A percentile compares a stretch with the other conserved stretches of the same genome.
Conservation (phyloP, 129 eudicot genomes). For the Chrysanthemum makinoi region DNA sequence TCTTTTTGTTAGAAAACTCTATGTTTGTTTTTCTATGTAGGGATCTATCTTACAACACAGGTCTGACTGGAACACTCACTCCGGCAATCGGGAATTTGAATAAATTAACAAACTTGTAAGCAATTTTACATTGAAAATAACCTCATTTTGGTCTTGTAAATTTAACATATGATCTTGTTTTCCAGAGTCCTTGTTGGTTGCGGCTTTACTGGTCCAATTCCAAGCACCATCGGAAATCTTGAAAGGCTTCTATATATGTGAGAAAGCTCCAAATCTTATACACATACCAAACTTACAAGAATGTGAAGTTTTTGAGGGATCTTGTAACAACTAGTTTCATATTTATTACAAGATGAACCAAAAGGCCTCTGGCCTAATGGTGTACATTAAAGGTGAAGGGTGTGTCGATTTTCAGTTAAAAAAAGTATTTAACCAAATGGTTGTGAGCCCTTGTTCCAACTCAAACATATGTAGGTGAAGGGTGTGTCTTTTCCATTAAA, state of each 20-base stretch:
- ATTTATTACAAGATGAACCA: too few relatives aligned
- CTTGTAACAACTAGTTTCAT: too few relatives aligned
- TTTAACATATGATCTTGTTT: constrained; percentile 10
- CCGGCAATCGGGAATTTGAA: constrained; percentile 54
- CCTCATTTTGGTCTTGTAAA: background rate
- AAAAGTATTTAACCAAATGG: too few relatives aligned
- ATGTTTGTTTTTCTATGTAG: constrained; percentile 33
- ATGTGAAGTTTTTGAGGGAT: too few relatives aligned
- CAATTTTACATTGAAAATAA: background rate
- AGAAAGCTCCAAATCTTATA: constrained; percentile 25
- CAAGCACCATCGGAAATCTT: constrained; percentile 63
- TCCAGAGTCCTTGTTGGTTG: constrained; percentile 59
- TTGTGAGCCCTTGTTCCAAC: too few relatives aligned
- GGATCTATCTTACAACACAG: constrained; percentile 77
- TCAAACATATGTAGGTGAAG: too few relatives aligned
- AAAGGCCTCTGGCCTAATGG: too few relatives aligned
- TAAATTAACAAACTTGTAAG: constrained; percentile 70
- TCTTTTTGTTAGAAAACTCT: background rate
- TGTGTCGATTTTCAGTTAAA: background rate
- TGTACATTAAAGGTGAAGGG: background rate
- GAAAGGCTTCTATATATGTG: constrained; percentile 46
- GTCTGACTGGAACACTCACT: constrained; percentile 67
- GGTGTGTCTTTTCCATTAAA: too few relatives aligned
- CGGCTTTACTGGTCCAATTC: constrained; percentile 60
- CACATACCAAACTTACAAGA: too few relatives aligned